Percentiles rank a stretch among this genome's conserved stretches.
Evolutionary conservation across 2,329 filamentous ascomycete genomes (phyloP).

Genomic region (Botrytis deweyae): DNA sequence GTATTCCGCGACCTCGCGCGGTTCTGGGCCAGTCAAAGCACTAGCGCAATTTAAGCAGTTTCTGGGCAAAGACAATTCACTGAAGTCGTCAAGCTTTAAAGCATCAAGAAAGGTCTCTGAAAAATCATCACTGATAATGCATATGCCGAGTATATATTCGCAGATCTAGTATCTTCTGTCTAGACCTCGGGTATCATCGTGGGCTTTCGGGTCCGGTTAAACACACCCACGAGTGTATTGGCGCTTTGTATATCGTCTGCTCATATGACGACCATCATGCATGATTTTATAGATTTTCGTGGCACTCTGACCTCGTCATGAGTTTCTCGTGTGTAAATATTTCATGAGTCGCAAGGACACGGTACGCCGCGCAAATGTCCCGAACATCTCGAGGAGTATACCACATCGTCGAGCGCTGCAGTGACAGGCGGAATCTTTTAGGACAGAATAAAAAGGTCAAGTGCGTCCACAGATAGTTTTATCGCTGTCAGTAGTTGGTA

Average conservation of each 20-base stretch:
- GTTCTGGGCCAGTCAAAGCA: too few species aligned
- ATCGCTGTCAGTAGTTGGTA: neutral
- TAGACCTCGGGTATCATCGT: neutral
- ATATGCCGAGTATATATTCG: neutral
- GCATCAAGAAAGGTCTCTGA: too few species aligned
- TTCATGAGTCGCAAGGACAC: neutral
- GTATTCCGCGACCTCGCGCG: too few species aligned
- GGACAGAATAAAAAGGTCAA: neutral
- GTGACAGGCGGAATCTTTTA: neutral
- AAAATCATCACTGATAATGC: too few species aligned
- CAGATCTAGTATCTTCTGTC: neutral
- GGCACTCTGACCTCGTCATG: neutral
- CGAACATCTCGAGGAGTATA: neutral
- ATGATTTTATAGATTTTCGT: neutral
- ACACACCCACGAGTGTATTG: neutral
- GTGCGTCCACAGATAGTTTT: neutral
- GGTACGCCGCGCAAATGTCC: neutral
- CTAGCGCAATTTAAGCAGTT: too few species aligned
- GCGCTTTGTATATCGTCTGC: neutral
- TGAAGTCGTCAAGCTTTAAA: too few species aligned
- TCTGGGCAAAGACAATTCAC: too few species aligned
- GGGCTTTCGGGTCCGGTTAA: neutral
- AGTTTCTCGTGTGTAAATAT: neutral
- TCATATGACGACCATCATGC: neutral
- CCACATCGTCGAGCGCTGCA: neutral